Conservation (phyloP, 805 yeast species). For the Kluyveromyces dobzhanskii region DNA sequence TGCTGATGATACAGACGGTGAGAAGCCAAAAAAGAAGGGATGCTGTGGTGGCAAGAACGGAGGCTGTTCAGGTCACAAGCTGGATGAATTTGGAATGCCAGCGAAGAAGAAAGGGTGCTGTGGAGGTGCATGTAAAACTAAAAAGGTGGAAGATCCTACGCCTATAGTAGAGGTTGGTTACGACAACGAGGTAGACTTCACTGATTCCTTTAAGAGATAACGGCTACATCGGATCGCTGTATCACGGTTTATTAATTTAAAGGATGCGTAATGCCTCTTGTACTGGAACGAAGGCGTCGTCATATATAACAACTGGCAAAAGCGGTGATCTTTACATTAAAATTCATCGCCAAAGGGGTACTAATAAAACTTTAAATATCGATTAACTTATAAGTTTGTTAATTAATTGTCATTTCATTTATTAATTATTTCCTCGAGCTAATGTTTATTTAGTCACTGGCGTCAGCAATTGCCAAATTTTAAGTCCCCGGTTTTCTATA, state of each 20-base stretch:
- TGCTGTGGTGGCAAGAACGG: constrained; percentile 20
- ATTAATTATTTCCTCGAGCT: no score
- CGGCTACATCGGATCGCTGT: not conserved
- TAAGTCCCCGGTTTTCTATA: no score
- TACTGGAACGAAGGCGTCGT: no score
- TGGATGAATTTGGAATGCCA: not conserved
- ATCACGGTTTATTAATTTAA: no score
- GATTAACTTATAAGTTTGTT: not conserved
- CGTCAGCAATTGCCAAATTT: no score
- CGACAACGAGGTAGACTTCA: constrained; percentile 35
- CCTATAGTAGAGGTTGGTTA: constrained; percentile 22
- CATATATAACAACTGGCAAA: no score
- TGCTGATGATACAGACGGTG: not conserved
- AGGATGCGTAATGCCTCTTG: no score
- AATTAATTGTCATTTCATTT: no score
- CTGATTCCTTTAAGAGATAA: constrained; percentile 27
- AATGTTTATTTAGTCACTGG: no score
- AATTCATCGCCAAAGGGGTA: not conserved
- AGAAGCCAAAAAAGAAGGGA: constrained; percentile 11
- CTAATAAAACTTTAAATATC: not conserved
- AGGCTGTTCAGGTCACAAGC: constrained; percentile 7
- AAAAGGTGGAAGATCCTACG: constrained; percentile 14
- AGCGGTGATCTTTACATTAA: no score
- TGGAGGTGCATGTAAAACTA: constrained; percentile 28
- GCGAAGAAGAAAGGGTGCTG: constrained; percentile 18